Evolutionary conservation across 2,329 filamentous ascomycete species (phyloP), one percentile per base, ranked within the genome.

Genomic region (Diaporthe citrichinensis): DNA sequence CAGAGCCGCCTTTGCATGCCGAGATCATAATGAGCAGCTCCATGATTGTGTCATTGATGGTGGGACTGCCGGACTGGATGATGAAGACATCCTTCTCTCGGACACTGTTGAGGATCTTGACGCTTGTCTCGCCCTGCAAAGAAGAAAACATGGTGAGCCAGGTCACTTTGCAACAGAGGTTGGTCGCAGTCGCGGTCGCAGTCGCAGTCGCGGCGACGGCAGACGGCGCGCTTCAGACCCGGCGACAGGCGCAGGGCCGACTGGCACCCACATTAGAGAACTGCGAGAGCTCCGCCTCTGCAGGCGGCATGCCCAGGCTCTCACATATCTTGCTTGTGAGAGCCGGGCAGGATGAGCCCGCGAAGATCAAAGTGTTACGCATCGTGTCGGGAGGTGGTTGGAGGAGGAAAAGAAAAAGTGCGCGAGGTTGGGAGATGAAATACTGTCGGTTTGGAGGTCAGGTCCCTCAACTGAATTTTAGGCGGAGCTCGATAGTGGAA

Each of bases 41-140:
- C 95, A 99, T 98, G 83, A 99, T 95, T 82, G 95, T 97, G 87
- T 99, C 97, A 85, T 99, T 99, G 89, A 98, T 98, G 86, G 94
- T 95, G 83, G 92, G 90, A 86, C 97, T 98, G 78, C 97, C 97
- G 78, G 96, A 98, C 88, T 99, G 97, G 77, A 99, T 94, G 83
- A 99, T 96, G 85, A 98, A 99, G 81, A 99, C 96, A 90, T 99
- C 96, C 85, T 98, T 97, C 84, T 99, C 97, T 80, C 97, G 94
- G 79, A 99, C 95, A 84, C 91, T 93, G 62, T 90, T 92, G 83
- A 93, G 82, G 82, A 93, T 93, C 81, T 91, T 90, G 80, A 93
- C 92, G 81, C 91, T 93, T 76, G 91, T 93, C 86, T 93, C 92
- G 85, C 92, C 92, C 91, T 92, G 83, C 75, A 76, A 31, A 78